Evolutionary conservation across 305 asterid genomes (phyloP).

Genomic region (Euphrasia arctica): DNA sequence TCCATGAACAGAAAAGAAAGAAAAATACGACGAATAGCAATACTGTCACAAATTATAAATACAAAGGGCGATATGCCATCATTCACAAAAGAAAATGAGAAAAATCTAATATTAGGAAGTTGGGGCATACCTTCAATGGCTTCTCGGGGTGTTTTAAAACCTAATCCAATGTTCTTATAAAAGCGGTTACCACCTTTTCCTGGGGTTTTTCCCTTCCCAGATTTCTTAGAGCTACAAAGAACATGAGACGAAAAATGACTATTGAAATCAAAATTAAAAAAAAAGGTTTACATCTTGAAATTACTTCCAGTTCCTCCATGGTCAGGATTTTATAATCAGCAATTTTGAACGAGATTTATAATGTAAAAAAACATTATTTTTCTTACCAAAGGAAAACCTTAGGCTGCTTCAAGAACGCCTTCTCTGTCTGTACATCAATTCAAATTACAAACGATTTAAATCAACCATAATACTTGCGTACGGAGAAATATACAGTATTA

Average conservation of each 20-base stretch:
- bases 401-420: slow-evolving; percentile 76
- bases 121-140: slow-evolving; percentile 48
- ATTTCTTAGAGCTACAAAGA: slow-evolving; percentile 55
- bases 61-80: neutral
- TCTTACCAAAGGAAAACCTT: slow-evolving; percentile 58
- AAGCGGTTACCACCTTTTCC: slow-evolving; percentile 73
- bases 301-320: too few relatives aligned
- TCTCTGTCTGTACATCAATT: slow-evolving; percentile 48
- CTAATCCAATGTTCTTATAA: slow-evolving; percentile 54
- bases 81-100: neutral
- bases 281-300: neutral
- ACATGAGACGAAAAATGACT: neutral
- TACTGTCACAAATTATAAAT: neutral
- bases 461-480: slow-evolving; percentile 10
- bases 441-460: neutral
- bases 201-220: slow-evolving; percentile 59
- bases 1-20: neutral
- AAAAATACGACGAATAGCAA: neutral
- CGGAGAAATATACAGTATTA: too few relatives aligned
- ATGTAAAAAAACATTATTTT: neutral
- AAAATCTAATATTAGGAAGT: neutral
- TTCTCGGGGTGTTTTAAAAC: slow-evolving; percentile 67
- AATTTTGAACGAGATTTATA: neutral
- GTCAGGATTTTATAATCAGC: neutral
- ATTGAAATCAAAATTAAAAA: neutral